These are phyloP conservation scores for Cladosporium sp. DNA, from an alignment of 2,329 filamentous ascomycete genomes.

Conservation along the genomic window DNA sequence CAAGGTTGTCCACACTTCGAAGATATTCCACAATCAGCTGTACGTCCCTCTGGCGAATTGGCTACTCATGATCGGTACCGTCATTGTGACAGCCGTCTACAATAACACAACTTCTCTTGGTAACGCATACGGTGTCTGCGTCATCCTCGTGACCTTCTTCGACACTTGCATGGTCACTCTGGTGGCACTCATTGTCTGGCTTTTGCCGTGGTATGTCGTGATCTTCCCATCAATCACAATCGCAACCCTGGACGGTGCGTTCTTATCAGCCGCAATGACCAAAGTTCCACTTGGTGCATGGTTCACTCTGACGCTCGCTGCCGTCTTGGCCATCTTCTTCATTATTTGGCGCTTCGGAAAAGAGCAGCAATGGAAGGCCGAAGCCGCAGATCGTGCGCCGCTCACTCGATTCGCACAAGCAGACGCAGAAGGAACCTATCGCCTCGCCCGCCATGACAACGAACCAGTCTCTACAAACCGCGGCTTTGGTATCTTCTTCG, in stretches of 20 bases:
- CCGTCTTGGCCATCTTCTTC: conserved; percentile 61
- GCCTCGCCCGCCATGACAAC: conserved; percentile 11
- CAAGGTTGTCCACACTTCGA: conserved; percentile 67
- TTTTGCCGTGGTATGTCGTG: conserved; percentile 57
- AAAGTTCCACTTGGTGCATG: conserved; percentile 75
- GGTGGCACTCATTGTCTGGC: conserved; percentile 70
- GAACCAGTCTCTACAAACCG: conserved; percentile 13
- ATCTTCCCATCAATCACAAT: conserved; percentile 60
- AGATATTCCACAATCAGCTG: conserved; percentile 67
- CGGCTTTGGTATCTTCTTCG: conserved; percentile 71
- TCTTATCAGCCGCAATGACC: conserved; percentile 63
- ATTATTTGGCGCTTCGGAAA: conserved; percentile 77
- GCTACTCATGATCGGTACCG: conserved; percentile 69
- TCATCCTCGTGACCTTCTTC: conserved; percentile 76
- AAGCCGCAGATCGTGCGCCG: conserved; percentile 58
- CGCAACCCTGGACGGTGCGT: conserved; percentile 64
- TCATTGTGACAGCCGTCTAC: conserved; percentile 63
- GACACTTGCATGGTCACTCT: conserved; percentile 71
- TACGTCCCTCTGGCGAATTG: conserved; percentile 75
- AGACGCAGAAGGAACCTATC: conserved; percentile 25
- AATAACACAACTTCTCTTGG: conserved; percentile 54
- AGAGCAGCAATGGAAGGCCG: conserved; percentile 70
- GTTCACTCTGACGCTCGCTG: conserved; percentile 67
- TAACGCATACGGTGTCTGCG: conserved; percentile 73
- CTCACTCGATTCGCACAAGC: conserved; percentile 43